Conservation (phyloP, 78 protist species). For the Guillardia theta region DNA sequence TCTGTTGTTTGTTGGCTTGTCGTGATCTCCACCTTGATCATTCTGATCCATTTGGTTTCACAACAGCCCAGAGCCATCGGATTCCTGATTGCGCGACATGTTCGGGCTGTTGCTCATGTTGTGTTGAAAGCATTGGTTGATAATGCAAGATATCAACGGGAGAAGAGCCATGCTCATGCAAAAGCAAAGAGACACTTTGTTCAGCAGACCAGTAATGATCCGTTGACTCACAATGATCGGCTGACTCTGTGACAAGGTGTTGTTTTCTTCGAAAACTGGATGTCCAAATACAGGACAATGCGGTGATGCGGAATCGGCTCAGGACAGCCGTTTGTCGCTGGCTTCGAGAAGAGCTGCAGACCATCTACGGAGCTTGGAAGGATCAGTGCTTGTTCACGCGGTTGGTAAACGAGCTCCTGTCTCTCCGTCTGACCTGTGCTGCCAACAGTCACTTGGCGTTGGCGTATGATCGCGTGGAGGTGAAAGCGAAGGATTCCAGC, state of each 20-base stretch:
- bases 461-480: too few relatives aligned
- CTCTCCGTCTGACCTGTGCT: too few relatives aligned
- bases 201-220: not conserved
- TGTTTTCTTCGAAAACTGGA: too few relatives aligned
- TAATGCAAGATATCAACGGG: not conserved
- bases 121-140: not conserved
- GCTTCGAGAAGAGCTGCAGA: not conserved
- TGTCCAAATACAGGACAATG: too few relatives aligned
- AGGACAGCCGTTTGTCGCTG: not conserved
- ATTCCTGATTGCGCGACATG: not conserved
- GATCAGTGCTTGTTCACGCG: too few relatives aligned
- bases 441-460: too few relatives aligned
- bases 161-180: not conserved
- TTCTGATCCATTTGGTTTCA: too few relatives aligned
- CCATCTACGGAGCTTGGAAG: not conserved
- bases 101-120: not conserved
- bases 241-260: not conserved
- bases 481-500: too few relatives aligned
- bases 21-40: too few relatives aligned
- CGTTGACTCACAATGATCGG: not conserved
- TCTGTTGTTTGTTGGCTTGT: not conserved
- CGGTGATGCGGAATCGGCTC: not conserved
- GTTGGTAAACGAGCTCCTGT: too few relatives aligned
- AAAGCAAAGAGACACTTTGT: not conserved
- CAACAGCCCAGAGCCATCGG: not conserved